These are phyloP conservation scores for Glycine tomentella DNA, from an alignment of 306 rosid species.

Conservation along the genomic window DNA sequence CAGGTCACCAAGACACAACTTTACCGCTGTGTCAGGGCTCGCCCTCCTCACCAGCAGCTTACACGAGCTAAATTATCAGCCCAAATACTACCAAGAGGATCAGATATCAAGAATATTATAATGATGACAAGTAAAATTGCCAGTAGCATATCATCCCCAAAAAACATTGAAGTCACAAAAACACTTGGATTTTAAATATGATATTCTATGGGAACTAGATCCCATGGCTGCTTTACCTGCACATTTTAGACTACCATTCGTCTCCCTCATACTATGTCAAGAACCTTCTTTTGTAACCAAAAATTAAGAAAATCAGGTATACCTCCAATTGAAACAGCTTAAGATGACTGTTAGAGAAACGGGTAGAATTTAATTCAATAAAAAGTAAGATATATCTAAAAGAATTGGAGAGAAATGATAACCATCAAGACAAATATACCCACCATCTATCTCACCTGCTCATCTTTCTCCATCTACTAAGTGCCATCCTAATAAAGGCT, in stretches of 20 bases:
- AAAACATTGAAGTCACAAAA: too few relatives aligned
- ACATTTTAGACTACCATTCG: background rate
- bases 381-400: background rate
- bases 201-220: background rate
- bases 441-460: too few relatives aligned
- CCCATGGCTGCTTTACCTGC: background rate
- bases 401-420: background rate
- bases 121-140: conserved; percentile 21
- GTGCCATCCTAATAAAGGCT: too few relatives aligned
- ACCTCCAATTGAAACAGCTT: background rate
- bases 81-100: background rate
- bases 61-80: background rate
- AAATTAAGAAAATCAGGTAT: conserved; percentile 6
- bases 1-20: too few relatives aligned
- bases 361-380: background rate
- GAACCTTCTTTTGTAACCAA: background rate
- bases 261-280: background rate
- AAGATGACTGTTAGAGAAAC: conserved; percentile 8
- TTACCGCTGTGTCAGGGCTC: too few relatives aligned
- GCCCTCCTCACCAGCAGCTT: too few relatives aligned
- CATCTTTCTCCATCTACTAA: too few relatives aligned
- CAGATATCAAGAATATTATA: background rate
- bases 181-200: conserved; percentile 9
- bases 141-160: too few relatives aligned
- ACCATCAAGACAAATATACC: background rate